A percentile compares a stretch with the other conserved stretches of the same genome.
phyloP scores from a whole-genome alignment of 2,329 filamentous ascomycete species.

The Mariannaea sp. region DNA sequence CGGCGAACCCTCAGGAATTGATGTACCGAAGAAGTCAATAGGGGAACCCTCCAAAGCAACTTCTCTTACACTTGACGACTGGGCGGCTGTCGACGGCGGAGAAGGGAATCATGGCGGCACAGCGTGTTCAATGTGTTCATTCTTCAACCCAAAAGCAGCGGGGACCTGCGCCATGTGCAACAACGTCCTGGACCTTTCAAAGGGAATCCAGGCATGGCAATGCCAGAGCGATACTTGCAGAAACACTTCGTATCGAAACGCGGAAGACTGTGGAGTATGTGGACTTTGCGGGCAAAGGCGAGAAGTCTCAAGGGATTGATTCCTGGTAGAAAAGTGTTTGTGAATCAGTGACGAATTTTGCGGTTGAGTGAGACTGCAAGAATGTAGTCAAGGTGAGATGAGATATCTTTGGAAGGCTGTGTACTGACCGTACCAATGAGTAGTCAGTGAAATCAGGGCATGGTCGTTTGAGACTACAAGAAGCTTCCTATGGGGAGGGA shows the following conservation, averaged over 20 bases:
- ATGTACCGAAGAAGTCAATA: neutral
- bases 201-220: conserved; percentile 64
- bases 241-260: conserved; percentile 66
- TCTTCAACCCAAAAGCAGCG: conserved; percentile 59
- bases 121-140: conserved; percentile 69
- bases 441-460: neutral
- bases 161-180: conserved; percentile 71
- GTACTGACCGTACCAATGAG: no score
- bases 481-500: no score
- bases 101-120: neutral
- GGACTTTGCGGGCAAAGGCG: conserved; percentile 66
- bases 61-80: neutral
- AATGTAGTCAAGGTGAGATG: neutral
- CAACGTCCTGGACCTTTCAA: conserved; percentile 65
- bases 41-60: neutral
- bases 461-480: neutral
- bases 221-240: conserved; percentile 63
- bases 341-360: conserved; percentile 5
- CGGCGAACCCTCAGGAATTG: neutral
- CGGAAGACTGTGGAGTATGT: conserved; percentile 70
- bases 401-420: neutral
- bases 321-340: no score
- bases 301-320: conserved; percentile 11
- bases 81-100: neutral
- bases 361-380: neutral